Percentiles rank a stretch among this genome's conserved stretches.
These are phyloP conservation scores for Fusarium annulatum DNA, from an alignment of 2,329 filamentous ascomycete genomes.

Conservation along the genomic window DNA sequence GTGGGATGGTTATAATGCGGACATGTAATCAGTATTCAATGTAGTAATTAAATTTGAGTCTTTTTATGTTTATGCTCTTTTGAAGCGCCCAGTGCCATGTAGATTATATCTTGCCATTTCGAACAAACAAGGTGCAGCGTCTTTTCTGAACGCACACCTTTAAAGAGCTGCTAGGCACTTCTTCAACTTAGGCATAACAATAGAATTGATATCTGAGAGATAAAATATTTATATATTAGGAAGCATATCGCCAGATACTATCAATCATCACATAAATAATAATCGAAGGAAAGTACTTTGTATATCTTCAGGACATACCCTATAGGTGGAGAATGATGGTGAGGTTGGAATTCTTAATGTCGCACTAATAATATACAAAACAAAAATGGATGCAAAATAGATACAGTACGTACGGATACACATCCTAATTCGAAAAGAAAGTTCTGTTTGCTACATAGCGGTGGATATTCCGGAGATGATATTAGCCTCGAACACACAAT, in stretches of 20 bases:
- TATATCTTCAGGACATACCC: not conserved
- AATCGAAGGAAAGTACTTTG: not conserved
- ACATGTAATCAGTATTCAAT: constrained; percentile 23
- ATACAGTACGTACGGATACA: not conserved
- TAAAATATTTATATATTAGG: too few species aligned
- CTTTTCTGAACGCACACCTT: not conserved
- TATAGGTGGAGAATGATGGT: not conserved
- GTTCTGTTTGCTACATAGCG: not conserved
- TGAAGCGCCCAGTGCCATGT: not conserved
- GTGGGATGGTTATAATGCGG: constrained; percentile 8
- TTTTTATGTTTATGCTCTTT: not conserved
- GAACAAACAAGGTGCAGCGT: not conserved
- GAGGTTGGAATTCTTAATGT: not conserved
- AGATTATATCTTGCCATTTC: too few species aligned
- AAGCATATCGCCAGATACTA: not conserved
- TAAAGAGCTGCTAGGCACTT: not conserved
- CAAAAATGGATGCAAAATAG: not conserved
- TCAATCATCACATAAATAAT: not conserved
- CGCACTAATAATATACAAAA: not conserved
- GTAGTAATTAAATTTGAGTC: constrained; percentile 19
- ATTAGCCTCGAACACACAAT: not conserved
- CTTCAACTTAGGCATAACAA: too few species aligned
- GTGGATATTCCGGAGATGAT: not conserved
- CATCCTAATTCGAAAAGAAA: not conserved
- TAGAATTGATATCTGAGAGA: not conserved